Conservation (phyloP, 805 yeast genomes). For the Candida alai region DNA sequence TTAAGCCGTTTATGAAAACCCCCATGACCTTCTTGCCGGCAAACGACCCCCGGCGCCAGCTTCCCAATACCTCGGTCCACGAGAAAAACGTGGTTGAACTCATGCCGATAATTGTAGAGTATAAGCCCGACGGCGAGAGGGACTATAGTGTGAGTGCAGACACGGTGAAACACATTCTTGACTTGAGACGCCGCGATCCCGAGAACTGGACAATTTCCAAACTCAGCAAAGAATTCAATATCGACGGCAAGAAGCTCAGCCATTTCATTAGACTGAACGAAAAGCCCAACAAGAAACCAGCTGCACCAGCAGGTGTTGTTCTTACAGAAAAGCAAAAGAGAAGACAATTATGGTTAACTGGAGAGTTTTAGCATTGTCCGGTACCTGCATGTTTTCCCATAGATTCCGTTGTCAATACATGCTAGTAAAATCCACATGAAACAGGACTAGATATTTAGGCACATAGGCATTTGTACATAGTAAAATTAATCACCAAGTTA, state of each 20-base stretch:
- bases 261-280: constrained; percentile 8
- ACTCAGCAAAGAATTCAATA: constrained; percentile 56
- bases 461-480: too few species aligned
- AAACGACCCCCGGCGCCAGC: constrained; percentile 51
- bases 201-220: constrained; percentile 57
- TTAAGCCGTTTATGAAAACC: constrained; percentile 48
- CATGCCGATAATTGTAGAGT: constrained; percentile 38
- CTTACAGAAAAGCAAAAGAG: constrained; percentile 52
- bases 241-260: constrained; percentile 31
- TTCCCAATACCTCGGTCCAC: constrained; percentile 17
- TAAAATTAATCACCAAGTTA: too few species aligned
- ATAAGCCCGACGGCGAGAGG: constrained; percentile 35
- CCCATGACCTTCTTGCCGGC: constrained; percentile 68
- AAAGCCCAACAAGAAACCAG: neutral
- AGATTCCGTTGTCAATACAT: too few species aligned
- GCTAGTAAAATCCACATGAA: too few species aligned
- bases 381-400: too few species aligned
- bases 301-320: neutral
- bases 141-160: constrained; percentile 54
- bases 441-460: too few species aligned
- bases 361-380: constrained; percentile 36
- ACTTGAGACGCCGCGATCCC: constrained; percentile 57
- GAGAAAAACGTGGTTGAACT: constrained; percentile 33
- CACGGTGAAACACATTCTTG: constrained; percentile 53
- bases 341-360: constrained; percentile 60